A percentile compares a stretch with the other conserved stretches of the same genome.
Evolutionary conservation across 208 protist species (phyloP).

Genomic region (Tetramitus jugosus): DNA sequence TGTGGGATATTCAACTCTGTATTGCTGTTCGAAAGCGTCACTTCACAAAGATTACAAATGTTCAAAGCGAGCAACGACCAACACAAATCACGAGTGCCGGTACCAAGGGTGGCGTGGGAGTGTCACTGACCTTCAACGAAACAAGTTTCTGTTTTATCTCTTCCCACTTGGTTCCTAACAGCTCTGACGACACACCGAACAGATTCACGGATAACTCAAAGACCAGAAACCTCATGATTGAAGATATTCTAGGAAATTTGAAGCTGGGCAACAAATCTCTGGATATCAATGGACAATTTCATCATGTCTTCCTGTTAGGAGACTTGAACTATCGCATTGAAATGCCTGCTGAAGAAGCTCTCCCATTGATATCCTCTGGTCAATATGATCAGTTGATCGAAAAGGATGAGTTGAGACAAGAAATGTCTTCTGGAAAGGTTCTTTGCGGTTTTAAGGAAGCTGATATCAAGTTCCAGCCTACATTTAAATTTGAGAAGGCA

Average conservation of each 20-base stretch:
- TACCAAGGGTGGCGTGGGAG: constrained; percentile 45
- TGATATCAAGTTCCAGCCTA: neutral
- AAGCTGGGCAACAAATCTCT: constrained; percentile 32
- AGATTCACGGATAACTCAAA: neutral
- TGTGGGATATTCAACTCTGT: constrained; percentile 42
- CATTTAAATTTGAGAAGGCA: neutral
- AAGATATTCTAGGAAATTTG: constrained; percentile 42
- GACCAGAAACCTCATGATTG: constrained; percentile 37
- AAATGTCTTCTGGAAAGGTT: neutral
- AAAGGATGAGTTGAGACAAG: constrained; percentile 58
- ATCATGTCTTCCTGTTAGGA: constrained; percentile 48
- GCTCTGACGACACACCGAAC: constrained; percentile 20
- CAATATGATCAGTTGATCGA: constrained; percentile 49
- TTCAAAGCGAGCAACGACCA: constrained; percentile 39
- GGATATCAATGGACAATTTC: constrained; percentile 43
- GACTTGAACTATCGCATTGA: constrained; percentile 58
- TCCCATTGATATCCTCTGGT: constrained; percentile 40
- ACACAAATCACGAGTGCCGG: constrained; percentile 36
- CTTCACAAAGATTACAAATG: constrained; percentile 47
- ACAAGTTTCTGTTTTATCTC: constrained; percentile 43
- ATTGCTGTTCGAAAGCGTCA: constrained; percentile 35
- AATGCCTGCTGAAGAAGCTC: constrained; percentile 58
- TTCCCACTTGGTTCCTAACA: constrained; percentile 42
- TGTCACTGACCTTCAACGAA: constrained; percentile 42
- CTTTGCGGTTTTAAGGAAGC: constrained; percentile 6